Evolutionary conservation across 164 flowering plant genomes (phyloP), one percentile per base, ranked within the genome.

Genomic region (Aristolochia fimbriata): DNA sequence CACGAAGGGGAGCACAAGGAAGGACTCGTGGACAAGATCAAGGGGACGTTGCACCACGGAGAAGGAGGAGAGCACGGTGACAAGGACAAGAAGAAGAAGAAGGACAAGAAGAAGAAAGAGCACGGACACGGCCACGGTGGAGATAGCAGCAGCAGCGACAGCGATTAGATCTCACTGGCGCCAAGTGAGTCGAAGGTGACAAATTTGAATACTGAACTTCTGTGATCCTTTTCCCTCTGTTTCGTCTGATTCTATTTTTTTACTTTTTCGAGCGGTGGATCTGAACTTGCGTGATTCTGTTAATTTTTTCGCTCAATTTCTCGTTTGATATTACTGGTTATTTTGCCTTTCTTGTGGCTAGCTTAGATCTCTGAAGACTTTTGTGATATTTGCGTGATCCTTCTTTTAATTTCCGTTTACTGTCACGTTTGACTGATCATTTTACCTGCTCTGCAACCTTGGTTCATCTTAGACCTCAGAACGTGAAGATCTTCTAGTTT

Each of bases 101-200:
- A 78, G 55, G 15, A 52, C 65, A n/a, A 73, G 57, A 57, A 70
- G 63, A 55, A 70, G 53, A 25, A 57, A 11, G 59, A 62, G 13
- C 64, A 56, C 49, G 60, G 70, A 15, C 66, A 61, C n/a, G 63
- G 72, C 17, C 66, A 64, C 9, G 21, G 13, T 16, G 33, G 27
- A 24, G 58, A 55, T 41, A 76, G 82, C 78, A 77, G 81, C 74
- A 74, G 79, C 75, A 80, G 84, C 68, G 85, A 81, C 67, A 73
- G 78, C 61, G 83, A 72, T 31, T 76, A 66, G 58, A 31, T 62
- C 15, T 49, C 52, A 47, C 56, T 37, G 9, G 12, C 9, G 4
- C 9, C 9, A 37, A 3, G 12, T 10, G 10, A 10, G 8, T 37
- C 43, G 4, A 50, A 8, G 53, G 20, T 22, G 21, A 22, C 7